Evolutionary conservation across 1,139 yeast species (phyloP).

Genomic region (Lipomyces yarrowii): DNA sequence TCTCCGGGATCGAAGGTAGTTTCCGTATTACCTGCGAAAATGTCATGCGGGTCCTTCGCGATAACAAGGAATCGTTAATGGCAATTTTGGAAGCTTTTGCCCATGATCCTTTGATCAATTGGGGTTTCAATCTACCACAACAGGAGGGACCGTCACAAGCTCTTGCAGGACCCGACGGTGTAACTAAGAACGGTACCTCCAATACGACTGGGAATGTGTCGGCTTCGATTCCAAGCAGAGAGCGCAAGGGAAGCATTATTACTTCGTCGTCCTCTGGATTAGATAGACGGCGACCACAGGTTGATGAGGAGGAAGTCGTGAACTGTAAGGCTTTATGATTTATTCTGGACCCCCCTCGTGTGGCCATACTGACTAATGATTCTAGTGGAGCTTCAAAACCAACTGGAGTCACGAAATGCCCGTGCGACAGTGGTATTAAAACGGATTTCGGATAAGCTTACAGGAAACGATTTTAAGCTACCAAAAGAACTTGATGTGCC

Average conservation of each 20-base stretch:
- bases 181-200: slow-evolving; percentile 13
- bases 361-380: slow-evolving; percentile 31
- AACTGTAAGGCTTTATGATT: slow-evolving; percentile 30
- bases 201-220: slow-evolving; percentile 29
- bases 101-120: slow-evolving; percentile 94
- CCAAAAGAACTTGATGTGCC: slow-evolving; percentile 74
- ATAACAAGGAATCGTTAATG: slow-evolving; percentile 93
- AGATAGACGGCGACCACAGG: slow-evolving; percentile 67
- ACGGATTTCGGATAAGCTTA: slow-evolving; percentile 87
- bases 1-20: slow-evolving; percentile 97
- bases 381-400: slow-evolving; percentile 67
- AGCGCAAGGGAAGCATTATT: slow-evolving; percentile 15
- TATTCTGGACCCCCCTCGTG: neutral
- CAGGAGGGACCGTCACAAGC: slow-evolving; percentile 16
- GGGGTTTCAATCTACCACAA: slow-evolving; percentile 67
- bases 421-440: slow-evolving; percentile 89
- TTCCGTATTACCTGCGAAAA: slow-evolving; percentile 96
- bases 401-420: slow-evolving; percentile 80
- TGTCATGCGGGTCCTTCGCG: slow-evolving; percentile 92
- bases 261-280: slow-evolving; percentile 60
- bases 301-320: slow-evolving; percentile 74
- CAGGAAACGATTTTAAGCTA: slow-evolving; percentile 89
- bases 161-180: slow-evolving; percentile 5
- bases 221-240: slow-evolving; percentile 17
- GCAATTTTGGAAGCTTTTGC: slow-evolving; percentile 99